Percentiles rank a stretch among this genome's conserved stretches.
Evolutionary conservation across 176 grass and related monocot genomes (phyloP).

Genomic region (Calamus simplicifolius): DNA sequence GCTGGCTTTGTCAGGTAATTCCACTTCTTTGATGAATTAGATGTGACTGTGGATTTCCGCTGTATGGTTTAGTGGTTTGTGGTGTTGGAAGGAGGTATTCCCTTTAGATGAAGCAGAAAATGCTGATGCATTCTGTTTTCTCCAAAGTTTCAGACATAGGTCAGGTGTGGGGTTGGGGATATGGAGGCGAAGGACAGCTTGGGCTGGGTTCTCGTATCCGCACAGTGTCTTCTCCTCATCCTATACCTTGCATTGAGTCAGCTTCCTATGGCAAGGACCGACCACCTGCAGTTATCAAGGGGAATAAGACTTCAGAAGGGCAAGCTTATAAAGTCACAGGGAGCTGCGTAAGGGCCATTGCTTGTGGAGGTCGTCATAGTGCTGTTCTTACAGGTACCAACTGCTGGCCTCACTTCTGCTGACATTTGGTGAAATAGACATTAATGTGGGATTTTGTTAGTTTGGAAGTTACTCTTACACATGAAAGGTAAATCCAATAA

Average conservation of each 20-base stretch:
- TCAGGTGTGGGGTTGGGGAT: constrained; percentile 99
- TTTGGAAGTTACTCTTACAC: no score
- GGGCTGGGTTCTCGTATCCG: constrained; percentile 93
- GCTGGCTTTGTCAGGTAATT: constrained; percentile 87
- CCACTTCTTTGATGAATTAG: constrained; percentile 12
- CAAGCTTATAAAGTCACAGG: constrained; percentile 48
- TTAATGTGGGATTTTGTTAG: no score
- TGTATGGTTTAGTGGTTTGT: no score
- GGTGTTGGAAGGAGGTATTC: no score
- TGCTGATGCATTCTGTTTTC: constrained; percentile 23
- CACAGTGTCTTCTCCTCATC: constrained; percentile 82
- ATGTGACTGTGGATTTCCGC: no score
- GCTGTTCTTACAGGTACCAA: constrained; percentile 69
- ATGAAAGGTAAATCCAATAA: no score
- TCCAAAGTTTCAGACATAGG: constrained; percentile 73
- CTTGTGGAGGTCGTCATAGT: constrained; percentile 96
- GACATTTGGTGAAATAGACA: no score
- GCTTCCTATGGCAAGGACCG: constrained; percentile 65
- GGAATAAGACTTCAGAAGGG: constrained; percentile 57
- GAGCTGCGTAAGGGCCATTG: constrained; percentile 80
- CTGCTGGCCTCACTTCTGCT: no score
- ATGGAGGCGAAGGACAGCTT: constrained; percentile 97
- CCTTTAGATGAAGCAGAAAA: not conserved
- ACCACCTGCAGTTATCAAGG: constrained; percentile 25
- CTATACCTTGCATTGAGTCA: constrained; percentile 83